phyloP scores from a whole-genome alignment of 306 rosid genomes.

The Rosa lucieae region DNA sequence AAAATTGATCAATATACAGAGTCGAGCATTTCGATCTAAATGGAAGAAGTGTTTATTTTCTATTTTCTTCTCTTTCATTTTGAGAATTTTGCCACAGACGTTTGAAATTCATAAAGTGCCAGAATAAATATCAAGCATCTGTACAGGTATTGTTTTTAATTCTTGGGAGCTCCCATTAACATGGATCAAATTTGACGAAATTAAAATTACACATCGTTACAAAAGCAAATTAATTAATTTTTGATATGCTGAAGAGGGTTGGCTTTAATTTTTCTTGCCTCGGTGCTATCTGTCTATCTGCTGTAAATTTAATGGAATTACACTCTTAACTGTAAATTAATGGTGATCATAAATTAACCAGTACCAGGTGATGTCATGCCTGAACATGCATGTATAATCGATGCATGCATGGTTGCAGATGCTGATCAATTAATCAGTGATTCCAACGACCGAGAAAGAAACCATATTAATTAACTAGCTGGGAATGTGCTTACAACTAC shows the following conservation, averaged over 20 bases:
- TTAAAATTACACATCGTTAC: neutral
- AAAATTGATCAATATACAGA: constrained; percentile 7
- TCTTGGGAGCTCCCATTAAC: neutral
- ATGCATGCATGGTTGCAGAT: constrained; percentile 7
- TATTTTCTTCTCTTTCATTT: neutral
- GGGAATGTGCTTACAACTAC: neutral
- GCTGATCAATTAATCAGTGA: neutral
- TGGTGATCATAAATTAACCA: neutral
- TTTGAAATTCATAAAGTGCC: neutral
- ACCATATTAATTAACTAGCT: neutral
- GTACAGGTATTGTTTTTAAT: neutral
- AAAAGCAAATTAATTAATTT: neutral
- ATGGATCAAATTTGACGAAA: neutral
- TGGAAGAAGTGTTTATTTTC: neutral
- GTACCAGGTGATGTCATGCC: neutral
- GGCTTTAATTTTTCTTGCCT: neutral
- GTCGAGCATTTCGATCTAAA: constrained; percentile 18
- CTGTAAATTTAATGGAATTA: neutral
- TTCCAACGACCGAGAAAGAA: neutral
- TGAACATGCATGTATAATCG: neutral
- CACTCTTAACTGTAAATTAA: neutral
- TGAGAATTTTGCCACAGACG: neutral
- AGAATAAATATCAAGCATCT: neutral
- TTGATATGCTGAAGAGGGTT: neutral
- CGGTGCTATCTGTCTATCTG: neutral